Evolutionary conservation across 2,329 filamentous ascomycete species (phyloP).

Genomic region (Fusarium pininemorale): DNA sequence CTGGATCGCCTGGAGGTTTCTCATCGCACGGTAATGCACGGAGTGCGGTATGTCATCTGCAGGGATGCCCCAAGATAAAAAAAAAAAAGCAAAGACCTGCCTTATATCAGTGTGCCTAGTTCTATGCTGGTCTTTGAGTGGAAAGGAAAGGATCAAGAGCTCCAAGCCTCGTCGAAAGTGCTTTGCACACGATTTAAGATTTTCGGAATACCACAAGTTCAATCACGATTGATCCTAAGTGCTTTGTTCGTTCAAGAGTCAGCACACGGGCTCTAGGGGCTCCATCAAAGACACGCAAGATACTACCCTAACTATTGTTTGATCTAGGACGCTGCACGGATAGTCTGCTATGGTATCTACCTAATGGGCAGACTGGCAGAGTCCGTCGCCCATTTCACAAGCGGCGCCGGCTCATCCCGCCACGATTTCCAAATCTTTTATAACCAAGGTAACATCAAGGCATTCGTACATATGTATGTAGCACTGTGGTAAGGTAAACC

Average conservation of each 20-base stretch:
- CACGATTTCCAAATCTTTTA: conserved; percentile 2
- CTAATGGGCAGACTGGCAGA: background rate
- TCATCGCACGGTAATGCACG: conserved; percentile 2
- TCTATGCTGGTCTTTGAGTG: background rate
- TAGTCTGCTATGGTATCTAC: background rate
- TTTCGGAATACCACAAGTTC: background rate
- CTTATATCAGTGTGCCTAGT: background rate
- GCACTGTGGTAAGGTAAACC: background rate
- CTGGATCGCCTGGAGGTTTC: conserved; percentile 5
- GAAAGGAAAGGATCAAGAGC: background rate
- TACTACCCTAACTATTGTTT: background rate
- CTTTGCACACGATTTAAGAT: background rate
- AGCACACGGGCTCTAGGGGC: background rate
- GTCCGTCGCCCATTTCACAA: background rate
- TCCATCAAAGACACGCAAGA: background rate
- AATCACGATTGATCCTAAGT: background rate
- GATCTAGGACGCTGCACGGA: background rate
- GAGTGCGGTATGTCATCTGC: conserved; percentile 13
- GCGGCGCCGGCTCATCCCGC: conserved; percentile 35
- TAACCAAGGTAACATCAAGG: background rate
- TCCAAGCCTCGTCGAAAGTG: background rate
- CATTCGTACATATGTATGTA: background rate
- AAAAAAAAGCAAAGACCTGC: conserved; percentile 5
- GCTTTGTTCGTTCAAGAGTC: background rate
- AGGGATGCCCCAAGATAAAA: conserved; percentile 17